Base-by-base conservation (phyloP, 208 protist genomes). In the Crithidia sp. region DNA sequence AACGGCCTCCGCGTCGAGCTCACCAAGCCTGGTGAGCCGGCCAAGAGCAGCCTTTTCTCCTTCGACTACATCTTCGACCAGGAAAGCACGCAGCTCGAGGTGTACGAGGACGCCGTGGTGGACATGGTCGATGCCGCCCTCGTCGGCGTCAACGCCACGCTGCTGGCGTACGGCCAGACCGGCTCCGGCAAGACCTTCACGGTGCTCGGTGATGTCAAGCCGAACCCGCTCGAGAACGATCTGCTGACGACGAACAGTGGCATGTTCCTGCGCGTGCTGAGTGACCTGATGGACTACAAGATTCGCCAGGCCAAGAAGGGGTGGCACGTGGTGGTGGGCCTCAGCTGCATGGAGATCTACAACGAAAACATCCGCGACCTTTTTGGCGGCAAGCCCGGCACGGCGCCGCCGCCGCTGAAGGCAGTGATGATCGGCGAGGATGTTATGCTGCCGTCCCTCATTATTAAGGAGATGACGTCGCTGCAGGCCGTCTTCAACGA, bases 121-220 rank as follows among this genome's bases (percentile, higher is more conserved):
- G 81, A 87, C 49, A 89, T 92, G 69, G 92, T 97, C 37, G 83
- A 95, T 6, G 88, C 89, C 52, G 89, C 91, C 7, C 79, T 98
- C 6, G 80, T 89, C 16, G 95, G 93, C 59, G 84, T 85, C 55
- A 95, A 96, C 68, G 87, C 82, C 14, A 90, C 84, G 2, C 73
- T 98, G 3, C 79, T 97, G 17, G 89, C 92, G 10, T 98, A 97
- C 77, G 95, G 96, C 5, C 94, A 98, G 81, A 98, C 94, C 2
- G 93, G 96, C 14, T 90, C 85, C 19, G 97, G 97, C 47, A 97
- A 97, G 79, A 96, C 94, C 47, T 95, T 92, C 79, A 92, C 86
- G 4, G 82, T 96, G 14, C 82, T 97, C 5, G 91, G 92, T 44
- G 85, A 85, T 41, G 83, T 92, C 66, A 83, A 86, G 58, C 80